Percentiles rank a stretch among this genome's conserved stretches.
These are phyloP conservation scores for Rubia occidens DNA, from an alignment of 305 asterid genomes.

Conservation along the genomic window DNA sequence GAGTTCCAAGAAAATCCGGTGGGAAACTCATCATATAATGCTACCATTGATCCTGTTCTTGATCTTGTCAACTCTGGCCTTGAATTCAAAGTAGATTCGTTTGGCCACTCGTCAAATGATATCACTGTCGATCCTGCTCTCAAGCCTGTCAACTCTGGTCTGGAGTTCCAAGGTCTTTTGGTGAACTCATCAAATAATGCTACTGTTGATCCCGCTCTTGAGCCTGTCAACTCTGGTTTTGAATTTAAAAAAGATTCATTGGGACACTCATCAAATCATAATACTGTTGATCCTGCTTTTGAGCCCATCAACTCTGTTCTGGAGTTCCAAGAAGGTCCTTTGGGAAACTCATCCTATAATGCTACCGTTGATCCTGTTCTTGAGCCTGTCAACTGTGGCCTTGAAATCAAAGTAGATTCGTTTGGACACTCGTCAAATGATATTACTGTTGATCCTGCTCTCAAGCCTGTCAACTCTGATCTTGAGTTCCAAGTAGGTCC, in stretches of 20 bases:
- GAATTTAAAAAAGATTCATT: background rate
- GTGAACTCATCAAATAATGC: background rate
- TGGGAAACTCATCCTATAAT: no score
- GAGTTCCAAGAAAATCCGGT: no score
- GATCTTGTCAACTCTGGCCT: background rate
- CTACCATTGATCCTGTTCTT: background rate
- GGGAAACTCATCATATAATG: background rate
- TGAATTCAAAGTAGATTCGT: slow-evolving; percentile 12
- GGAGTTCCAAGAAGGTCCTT: no score
- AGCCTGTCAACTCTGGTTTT: background rate
- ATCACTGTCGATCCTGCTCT: background rate
- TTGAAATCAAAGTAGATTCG: slow-evolving; percentile 14
- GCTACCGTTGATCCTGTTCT: background rate
- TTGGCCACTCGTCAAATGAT: slow-evolving; percentile 12
- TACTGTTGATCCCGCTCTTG: background rate
- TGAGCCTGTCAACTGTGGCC: background rate
- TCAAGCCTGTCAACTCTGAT: background rate
- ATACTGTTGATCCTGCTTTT: background rate
- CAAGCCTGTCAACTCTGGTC: background rate
- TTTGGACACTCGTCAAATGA: slow-evolving; percentile 11
- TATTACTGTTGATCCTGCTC: slow-evolving; percentile 3
- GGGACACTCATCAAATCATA: background rate
- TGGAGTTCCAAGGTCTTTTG: background rate
- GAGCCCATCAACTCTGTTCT: background rate
- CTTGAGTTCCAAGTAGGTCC: background rate